Evolutionary conservation across 2,329 filamentous ascomycete genomes (phyloP), one percentile per base, ranked within the genome.

Genomic region (Boeremia exigua): DNA sequence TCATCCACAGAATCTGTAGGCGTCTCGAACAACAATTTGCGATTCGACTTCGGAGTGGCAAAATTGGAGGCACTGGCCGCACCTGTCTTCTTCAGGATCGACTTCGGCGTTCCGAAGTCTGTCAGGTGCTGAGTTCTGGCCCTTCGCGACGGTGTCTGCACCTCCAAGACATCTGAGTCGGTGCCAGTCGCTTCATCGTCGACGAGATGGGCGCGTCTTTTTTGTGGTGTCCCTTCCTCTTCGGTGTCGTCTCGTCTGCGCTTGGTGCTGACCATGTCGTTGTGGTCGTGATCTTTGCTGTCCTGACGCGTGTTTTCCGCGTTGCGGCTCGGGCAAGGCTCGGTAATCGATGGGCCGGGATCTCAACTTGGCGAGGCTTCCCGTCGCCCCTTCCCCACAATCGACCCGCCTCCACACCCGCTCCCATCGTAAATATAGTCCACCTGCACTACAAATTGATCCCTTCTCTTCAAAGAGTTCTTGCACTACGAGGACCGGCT

Each of bases 1-100:
- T 71, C 66, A n/a, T 69, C 65, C 19, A 61, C 57, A 9, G 68
- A 61, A 49, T 78, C 79, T 17, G 73, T 67, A 0, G 79, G 77
- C 8, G 79, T 81, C 36, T 76, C 73, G 61, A 82, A 82, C 5
- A 81, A 63, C 4, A 82, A 76, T 48, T 77, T 81, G 14, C 79
- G 70, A 34, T 74, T 70, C 3, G 79, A 80, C 54, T 68, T 77
- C 8, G 79, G 80, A 1, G 79, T 81, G 2, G 65, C 65, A 10
- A 37, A 60, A 42, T 66, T 65, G 37, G 61, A 42, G 8, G 54
- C 65, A 46, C 68, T 65, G 8, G 55, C 15, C 9, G 62, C 39
- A 6, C 67, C 62, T 7, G 63, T 51, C 61, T 69, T 73, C 52
- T 74, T 74, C 48, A 75, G 46, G 32, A 74, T 75, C 17, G 72